Evolutionary conservation across 345 rosid species (phyloP), one percentile per base, ranked within the genome.

Genomic region (Mallotus nudiflorus): DNA sequence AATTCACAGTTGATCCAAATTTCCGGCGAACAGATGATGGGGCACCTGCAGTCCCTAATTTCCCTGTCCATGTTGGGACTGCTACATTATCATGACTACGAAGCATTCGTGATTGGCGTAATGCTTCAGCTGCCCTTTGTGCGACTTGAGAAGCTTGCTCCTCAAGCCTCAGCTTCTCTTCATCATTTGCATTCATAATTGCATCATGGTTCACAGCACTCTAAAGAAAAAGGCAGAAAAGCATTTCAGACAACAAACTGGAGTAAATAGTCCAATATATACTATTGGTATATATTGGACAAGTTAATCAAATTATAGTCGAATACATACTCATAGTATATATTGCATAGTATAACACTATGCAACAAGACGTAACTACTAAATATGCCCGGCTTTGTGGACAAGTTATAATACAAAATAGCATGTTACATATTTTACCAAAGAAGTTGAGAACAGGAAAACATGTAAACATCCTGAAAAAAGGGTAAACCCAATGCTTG

Each of bases 51-150:
- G 85, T 68, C 51, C 99, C 99, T 11, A 91, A 91, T 80, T 77
- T 92, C 39, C 97, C 97, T 1, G 99, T 90, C 99, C 99, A 95
- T 48, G 99, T 95, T 0, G 99, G 99, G 60, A 92, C 78, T 27
- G 97, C 83, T 67, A 92, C 56, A 68, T 86, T 80, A n/a, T 95
- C 99, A 68, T 77, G 88, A 70, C 89, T 85, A 11, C 97, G 91
- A 64, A 90, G 81, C 86, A 95, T 84, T 64, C 97, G 85, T 9
- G 99, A 95, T 69, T 86, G 91, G 33, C 91, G 85, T 65, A 95
- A 75, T 16, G 97, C 97, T 81, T 95, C 97, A n/a, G 95, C 99
- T 31, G 97, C 99, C 75, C 86, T 85, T 81, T 84, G 86, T 50
- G 99, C 97, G 53, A 95, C 96, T 77, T 83, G 92, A 54, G 93